phyloP scores from a whole-genome alignment of 805 yeast genomes.

The Saturnispora silvae region DNA sequence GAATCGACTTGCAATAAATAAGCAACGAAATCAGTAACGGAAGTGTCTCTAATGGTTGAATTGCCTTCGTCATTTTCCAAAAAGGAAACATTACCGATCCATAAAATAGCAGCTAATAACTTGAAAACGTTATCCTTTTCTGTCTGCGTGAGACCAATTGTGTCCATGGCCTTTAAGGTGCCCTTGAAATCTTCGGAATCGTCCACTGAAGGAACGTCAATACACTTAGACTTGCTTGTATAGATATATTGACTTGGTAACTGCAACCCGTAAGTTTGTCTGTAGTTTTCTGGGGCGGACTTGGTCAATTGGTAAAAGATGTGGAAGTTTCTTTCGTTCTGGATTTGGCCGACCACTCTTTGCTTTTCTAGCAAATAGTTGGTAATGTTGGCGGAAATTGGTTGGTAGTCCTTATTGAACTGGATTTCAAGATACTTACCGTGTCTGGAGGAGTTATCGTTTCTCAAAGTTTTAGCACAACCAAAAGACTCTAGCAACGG shows the following conservation, averaged over 20 bases:
- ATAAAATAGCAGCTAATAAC: constrained; percentile 70
- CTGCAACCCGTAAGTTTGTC: constrained; percentile 81
- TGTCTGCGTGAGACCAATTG: constrained; percentile 68
- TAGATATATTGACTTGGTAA: constrained; percentile 87
- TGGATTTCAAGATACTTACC: constrained; percentile 89
- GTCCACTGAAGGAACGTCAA: constrained; percentile 76
- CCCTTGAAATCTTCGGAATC: constrained; percentile 72
- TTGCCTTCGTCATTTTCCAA: constrained; percentile 81
- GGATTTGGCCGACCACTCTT: constrained; percentile 91
- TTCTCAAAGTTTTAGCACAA: constrained; percentile 85
- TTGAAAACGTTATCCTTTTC: constrained; percentile 91
- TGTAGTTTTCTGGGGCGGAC: constrained; percentile 75
- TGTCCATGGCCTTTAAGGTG: constrained; percentile 59
- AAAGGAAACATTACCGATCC: constrained; percentile 92
- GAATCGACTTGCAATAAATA: constrained; percentile 77
- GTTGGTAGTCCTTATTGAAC: constrained; percentile 74
- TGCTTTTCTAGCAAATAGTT: constrained; percentile 90
- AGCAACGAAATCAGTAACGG: constrained; percentile 92
- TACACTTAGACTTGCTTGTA: constrained; percentile 80
- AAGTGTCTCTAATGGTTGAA: constrained; percentile 68
- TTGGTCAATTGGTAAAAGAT: constrained; percentile 94
- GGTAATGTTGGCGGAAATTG: constrained; percentile 91
- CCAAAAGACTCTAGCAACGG: constrained; percentile 87
- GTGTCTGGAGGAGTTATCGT: constrained; percentile 83
- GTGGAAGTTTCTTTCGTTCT: constrained; percentile 91